phyloP scores from a whole-genome alignment of 2,329 filamentous ascomycete genomes.

The Cladosporium sp. region DNA sequence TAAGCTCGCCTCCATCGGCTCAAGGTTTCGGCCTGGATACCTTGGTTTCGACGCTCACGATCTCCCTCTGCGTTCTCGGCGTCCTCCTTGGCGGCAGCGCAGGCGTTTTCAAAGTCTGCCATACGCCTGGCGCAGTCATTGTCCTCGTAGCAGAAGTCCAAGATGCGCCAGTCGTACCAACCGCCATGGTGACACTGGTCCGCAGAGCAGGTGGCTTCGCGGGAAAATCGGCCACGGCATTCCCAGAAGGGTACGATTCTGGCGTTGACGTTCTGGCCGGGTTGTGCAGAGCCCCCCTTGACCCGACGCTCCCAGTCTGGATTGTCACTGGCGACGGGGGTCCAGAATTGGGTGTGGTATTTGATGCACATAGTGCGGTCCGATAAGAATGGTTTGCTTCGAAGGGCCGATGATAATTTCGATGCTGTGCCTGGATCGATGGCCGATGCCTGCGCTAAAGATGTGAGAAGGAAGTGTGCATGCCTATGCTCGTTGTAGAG shows the following conservation, averaged over 20 bases:
- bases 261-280: neutral
- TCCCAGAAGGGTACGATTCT: neutral
- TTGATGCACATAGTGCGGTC: neutral
- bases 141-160: constrained; percentile 13
- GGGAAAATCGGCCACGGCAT: constrained; percentile 5
- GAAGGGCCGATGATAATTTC: neutral
- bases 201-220: neutral
- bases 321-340: neutral
- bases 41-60: too few relatives aligned
- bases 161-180: neutral
- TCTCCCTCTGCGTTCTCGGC: too few relatives aligned
- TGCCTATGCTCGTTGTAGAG: neutral
- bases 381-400: neutral
- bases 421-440: neutral
- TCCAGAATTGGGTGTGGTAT: constrained; percentile 12
- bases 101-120: neutral
- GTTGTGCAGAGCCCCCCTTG: neutral
- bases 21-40: too few relatives aligned
- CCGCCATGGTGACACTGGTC: neutral
- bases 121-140: constrained; percentile 1
- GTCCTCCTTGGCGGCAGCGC: neutral
- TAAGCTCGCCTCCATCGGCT: neutral
- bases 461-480: neutral
- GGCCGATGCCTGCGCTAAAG: neutral
- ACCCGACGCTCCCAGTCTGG: constrained; percentile 14